Conservation (phyloP, 768 basidiomycete genomes). For the Tricholoma hemisulphureum region DNA sequence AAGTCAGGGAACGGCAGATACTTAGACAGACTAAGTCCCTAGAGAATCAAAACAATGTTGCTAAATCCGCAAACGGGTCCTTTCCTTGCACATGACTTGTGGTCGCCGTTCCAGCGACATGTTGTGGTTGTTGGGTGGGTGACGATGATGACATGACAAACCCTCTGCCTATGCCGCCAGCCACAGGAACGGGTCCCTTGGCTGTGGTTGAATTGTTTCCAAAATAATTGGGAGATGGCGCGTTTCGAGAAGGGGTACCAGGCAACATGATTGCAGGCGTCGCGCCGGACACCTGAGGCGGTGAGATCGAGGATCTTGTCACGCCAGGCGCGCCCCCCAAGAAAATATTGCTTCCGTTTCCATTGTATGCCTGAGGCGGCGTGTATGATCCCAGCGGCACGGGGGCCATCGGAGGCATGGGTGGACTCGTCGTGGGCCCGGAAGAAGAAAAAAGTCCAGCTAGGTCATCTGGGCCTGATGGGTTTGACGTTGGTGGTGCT, state of each 20-base stretch:
- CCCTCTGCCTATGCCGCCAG: constrained; percentile 20
- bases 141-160: constrained; percentile 19
- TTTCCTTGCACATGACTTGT: constrained; percentile 45
- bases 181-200: constrained; percentile 15
- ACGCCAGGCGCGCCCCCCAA: constrained; percentile 17
- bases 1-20: background rate
- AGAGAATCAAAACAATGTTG: constrained; percentile 58
- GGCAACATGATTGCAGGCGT: constrained; percentile 43
- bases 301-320: constrained; percentile 19
- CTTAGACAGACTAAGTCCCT: background rate
- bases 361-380: constrained; percentile 27
- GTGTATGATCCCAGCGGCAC: constrained; percentile 18
- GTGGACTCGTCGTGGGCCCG: background rate
- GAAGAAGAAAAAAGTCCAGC: constrained; percentile 55
- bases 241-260: constrained; percentile 26
- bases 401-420: constrained; percentile 7
- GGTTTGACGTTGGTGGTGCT: constrained; percentile 18
- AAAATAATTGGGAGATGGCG: constrained; percentile 31
- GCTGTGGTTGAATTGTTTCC: constrained; percentile 16
- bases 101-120: constrained; percentile 17
- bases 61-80: constrained; percentile 85
- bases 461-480: constrained; percentile 50
- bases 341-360: constrained; percentile 12
- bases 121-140: too few species aligned
- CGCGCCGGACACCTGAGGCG: constrained; percentile 28